phyloP scores from a whole-genome alignment of 345 rosid species.

The Syzygium aromaticum region DNA sequence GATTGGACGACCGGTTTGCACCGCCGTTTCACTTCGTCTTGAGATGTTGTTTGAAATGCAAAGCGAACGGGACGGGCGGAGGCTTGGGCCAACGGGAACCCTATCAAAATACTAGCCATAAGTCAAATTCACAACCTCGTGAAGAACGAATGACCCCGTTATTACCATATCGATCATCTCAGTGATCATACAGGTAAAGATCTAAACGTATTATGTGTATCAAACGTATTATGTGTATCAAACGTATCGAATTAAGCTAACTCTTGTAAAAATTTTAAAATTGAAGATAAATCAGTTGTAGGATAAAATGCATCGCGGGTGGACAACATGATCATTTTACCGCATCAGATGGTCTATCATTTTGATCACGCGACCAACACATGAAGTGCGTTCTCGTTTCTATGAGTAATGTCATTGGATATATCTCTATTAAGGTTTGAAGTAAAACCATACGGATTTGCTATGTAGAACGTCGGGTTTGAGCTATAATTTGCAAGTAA shows the following conservation, averaged over 20 bases:
- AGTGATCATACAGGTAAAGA: accelerated
- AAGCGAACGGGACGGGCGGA: background rate
- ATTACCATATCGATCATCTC: accelerated
- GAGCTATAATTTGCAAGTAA: no score
- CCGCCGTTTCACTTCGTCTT: background rate
- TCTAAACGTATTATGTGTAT: accelerated
- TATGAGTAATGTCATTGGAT: no score
- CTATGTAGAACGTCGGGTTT: no score
- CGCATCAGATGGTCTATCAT: background rate
- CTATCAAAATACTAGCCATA: background rate
- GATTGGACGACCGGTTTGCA: background rate
- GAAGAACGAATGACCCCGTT: accelerated
- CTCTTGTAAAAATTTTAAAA: background rate
- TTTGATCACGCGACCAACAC: no score
- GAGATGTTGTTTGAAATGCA: background rate
- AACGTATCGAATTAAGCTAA: background rate
- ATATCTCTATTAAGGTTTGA: no score
- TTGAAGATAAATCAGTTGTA: accelerated
- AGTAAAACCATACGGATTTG: no score
- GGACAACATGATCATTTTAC: no score
- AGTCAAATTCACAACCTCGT: background rate
- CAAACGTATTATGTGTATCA: background rate
- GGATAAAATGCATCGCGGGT: background rate
- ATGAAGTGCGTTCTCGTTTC: no score
- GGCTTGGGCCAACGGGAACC: background rate